Conservation (phyloP, 2,329 filamentous ascomycete genomes). For the Neurospora sp. region DNA sequence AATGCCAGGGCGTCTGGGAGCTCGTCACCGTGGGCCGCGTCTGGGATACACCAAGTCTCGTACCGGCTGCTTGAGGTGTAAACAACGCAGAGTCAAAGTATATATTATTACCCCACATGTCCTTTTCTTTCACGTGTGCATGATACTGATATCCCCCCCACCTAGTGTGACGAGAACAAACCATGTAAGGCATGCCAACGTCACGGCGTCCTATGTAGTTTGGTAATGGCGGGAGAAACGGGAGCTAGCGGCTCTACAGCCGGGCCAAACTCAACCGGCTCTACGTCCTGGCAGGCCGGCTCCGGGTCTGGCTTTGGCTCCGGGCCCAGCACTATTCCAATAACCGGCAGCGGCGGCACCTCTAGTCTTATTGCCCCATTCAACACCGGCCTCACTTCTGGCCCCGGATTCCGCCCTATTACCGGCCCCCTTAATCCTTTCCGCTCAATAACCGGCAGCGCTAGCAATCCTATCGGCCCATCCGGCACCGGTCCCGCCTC, state of each 20-base stretch:
- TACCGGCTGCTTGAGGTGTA: constrained; percentile 26
- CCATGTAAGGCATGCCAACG: constrained; percentile 28
- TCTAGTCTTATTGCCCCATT: not conserved
- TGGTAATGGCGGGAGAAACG: constrained; percentile 5
- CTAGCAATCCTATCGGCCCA: constrained; percentile 1
- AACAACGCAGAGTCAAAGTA: constrained; percentile 28
- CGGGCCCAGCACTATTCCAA: not conserved
- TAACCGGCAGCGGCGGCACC: not conserved
- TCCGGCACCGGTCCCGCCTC: not conserved
- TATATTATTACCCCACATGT: not conserved
- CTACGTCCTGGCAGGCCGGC: not conserved
- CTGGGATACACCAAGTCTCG: constrained; percentile 28
- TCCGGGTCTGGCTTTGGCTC: not conserved
- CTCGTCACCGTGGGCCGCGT: constrained; percentile 6
- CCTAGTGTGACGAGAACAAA: constrained; percentile 28
- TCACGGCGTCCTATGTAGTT: constrained; percentile 26
- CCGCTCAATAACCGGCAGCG: not conserved
- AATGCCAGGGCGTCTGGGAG: not conserved
- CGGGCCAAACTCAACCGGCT: not conserved
- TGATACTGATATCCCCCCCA: not conserved
- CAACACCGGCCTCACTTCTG: not conserved
- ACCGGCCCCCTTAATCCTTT: constrained; percentile 1
- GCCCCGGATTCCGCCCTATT: not conserved
- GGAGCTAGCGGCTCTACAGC: not conserved
- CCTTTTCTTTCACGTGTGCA: not conserved